Conservation (phyloP, 768 basidiomycete genomes). For the Dictyophora rubrovolvata region DNA sequence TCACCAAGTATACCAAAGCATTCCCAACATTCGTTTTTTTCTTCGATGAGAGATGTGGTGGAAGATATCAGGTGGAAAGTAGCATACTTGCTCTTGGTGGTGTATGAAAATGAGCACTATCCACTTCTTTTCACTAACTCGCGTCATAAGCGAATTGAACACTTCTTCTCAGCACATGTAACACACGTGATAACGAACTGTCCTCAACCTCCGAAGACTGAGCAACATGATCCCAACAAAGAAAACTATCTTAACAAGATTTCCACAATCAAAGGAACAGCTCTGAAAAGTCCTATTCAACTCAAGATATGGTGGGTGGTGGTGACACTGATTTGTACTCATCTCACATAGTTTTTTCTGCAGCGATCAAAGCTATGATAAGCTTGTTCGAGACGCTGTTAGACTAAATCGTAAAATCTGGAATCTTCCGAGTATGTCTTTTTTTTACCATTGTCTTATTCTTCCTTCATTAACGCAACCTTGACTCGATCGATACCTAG, state of each 20-base stretch:
- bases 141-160: conserved; percentile 57
- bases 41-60: conserved; percentile 51
- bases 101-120: conserved; percentile 39
- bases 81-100: conserved; percentile 63
- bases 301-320: conserved; percentile 43
- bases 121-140: conserved; percentile 1
- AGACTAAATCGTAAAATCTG: conserved; percentile 80
- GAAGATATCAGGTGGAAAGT: conserved; percentile 35
- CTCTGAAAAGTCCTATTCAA: conserved; percentile 58
- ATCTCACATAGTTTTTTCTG: too few species aligned
- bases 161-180: conserved; percentile 79
- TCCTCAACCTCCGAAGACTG: conserved; percentile 18
- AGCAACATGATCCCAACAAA: conserved; percentile 40
- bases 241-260: conserved; percentile 46
- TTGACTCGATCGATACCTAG: background rate
- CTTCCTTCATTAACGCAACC: background rate
- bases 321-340: background rate
- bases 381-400: conserved; percentile 55
- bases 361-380: conserved; percentile 24
- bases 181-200: conserved; percentile 81
- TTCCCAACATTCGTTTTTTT: conserved; percentile 83
- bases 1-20: conserved; percentile 70
- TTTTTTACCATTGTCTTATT: too few species aligned
- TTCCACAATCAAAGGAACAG: conserved; percentile 18
- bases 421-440: conserved; percentile 33